A percentile compares a stretch with the other conserved stretches of the same genome.
Evolutionary conservation across 176 grass and related monocot genomes (phyloP).

Genomic region (Oryza meyeriana): DNA sequence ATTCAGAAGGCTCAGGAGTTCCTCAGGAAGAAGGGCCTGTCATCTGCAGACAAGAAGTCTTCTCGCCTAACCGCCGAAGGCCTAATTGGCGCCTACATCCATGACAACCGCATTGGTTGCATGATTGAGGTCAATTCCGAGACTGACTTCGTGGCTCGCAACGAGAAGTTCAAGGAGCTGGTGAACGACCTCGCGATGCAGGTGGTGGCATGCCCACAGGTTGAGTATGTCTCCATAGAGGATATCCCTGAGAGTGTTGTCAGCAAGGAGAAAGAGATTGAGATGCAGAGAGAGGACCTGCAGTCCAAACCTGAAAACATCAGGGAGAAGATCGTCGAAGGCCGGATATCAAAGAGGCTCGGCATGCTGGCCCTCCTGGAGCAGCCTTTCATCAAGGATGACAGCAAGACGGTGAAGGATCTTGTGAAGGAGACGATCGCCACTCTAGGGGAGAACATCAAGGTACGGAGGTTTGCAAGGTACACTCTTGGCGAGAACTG

Average conservation of each 20-base stretch:
- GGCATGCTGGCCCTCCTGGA: constrained; percentile 91
- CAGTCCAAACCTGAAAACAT: constrained; percentile 90
- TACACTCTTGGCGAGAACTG: constrained; percentile 86
- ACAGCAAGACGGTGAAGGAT: constrained; percentile 84
- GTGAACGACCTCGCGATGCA: constrained; percentile 94
- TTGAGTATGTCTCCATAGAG: constrained; percentile 84
- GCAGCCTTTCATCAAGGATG: constrained; percentile 90
- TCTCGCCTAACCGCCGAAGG: constrained; percentile 89
- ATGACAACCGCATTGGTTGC: constrained; percentile 85
- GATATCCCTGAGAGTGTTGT: constrained; percentile 77
- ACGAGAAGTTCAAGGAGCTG: constrained; percentile 96
- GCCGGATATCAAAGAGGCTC: constrained; percentile 86
- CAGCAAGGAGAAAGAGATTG: constrained; percentile 78
- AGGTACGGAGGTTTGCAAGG: constrained; percentile 79
- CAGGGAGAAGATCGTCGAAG: constrained; percentile 88
- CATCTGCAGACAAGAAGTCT: constrained; percentile 93
- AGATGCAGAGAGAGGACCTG: constrained; percentile 94
- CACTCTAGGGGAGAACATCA: constrained; percentile 91
- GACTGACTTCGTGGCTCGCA: constrained; percentile 91
- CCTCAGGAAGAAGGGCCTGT: constrained; percentile 97
- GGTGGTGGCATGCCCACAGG: constrained; percentile 87
- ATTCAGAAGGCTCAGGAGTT: constrained; percentile 83
- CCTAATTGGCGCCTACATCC: constrained; percentile 87
- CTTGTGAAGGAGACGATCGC: constrained; percentile 82
- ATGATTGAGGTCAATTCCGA: constrained; percentile 94